Conservation (phyloP, 2,329 filamentous ascomycete genomes). For the Hymenoscyphus infarciens region DNA sequence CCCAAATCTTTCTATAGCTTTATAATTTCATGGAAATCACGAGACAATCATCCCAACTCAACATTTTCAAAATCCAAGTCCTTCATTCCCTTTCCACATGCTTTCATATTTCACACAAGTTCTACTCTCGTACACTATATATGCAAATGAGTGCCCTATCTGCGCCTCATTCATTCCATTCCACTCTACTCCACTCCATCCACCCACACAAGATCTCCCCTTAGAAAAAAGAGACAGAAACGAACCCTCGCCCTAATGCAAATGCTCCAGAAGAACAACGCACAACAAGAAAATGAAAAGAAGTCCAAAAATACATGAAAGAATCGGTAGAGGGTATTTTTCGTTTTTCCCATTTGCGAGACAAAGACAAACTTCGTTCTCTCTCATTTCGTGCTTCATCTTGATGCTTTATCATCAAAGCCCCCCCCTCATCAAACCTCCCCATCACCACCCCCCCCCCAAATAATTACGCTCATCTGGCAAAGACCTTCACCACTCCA, state of each 20-base stretch:
- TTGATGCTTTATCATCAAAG: too few species aligned
- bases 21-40: too few species aligned
- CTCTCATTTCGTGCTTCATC: neutral
- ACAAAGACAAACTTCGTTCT: too few species aligned
- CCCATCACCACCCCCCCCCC: neutral
- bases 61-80: too few species aligned
- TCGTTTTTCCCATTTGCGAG: too few species aligned
- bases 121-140: neutral
- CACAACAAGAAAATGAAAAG: too few species aligned
- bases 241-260: neutral
- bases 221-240: too few species aligned
- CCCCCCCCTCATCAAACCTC: neutral
- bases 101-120: neutral
- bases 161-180: too few species aligned
- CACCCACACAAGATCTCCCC: too few species aligned
- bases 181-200: too few species aligned
- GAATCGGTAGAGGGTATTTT: neutral
- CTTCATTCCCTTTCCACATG: neutral
- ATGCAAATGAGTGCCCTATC: neutral
- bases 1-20: too few species aligned
- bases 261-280: neutral
- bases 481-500: conserved; percentile 91
- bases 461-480: conserved; percentile 40
- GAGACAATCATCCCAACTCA: too few species aligned
- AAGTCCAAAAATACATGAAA: neutral